phyloP scores from a whole-genome alignment of 441 rosid species.

The Adansonia gregorii region DNA sequence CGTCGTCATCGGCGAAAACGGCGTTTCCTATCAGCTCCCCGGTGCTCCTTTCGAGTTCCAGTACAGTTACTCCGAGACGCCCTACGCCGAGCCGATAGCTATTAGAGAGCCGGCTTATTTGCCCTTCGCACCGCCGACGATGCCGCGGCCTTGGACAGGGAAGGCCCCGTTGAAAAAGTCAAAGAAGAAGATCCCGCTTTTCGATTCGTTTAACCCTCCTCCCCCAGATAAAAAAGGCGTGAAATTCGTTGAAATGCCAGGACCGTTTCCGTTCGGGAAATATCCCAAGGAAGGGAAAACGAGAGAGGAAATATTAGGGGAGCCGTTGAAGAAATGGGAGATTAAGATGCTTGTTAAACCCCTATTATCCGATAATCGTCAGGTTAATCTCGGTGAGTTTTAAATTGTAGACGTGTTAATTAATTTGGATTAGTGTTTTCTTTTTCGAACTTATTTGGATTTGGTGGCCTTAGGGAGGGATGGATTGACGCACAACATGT shows the following conservation, averaged over 20 bases:
- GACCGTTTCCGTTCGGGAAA: slow-evolving; percentile 61
- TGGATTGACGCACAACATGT: slow-evolving; percentile 93
- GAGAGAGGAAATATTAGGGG: slow-evolving; percentile 77
- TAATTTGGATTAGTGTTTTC: not conserved
- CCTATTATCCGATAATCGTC: slow-evolving; percentile 69
- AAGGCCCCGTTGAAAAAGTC: slow-evolving; percentile 70
- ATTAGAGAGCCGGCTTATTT: slow-evolving; percentile 88
- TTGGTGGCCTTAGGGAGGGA: slow-evolving; percentile 65
- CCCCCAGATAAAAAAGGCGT: slow-evolving; percentile 63
- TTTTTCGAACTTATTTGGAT: not conserved
- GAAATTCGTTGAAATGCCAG: slow-evolving; percentile 69
- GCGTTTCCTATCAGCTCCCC: slow-evolving; percentile 82
- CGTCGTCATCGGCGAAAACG: slow-evolving; percentile 73
- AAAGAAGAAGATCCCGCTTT: slow-evolving; percentile 78
- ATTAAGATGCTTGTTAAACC: slow-evolving; percentile 71
- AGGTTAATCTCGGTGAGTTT: slow-evolving; percentile 83
- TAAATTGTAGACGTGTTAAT: not conserved
- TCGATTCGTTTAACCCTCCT: slow-evolving; percentile 70
- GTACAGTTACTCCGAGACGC: slow-evolving; percentile 85
- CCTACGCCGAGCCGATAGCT: slow-evolving; percentile 72
- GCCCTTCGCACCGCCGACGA: slow-evolving; percentile 90
- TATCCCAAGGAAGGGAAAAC: slow-evolving; percentile 61
- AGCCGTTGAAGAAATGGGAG: slow-evolving; percentile 87
- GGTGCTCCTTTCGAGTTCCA: slow-evolving; percentile 96
- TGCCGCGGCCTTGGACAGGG: slow-evolving; percentile 95